Evolutionary conservation across 208 protist genomes (phyloP).

Genomic region (Angomonas desouzai): DNA sequence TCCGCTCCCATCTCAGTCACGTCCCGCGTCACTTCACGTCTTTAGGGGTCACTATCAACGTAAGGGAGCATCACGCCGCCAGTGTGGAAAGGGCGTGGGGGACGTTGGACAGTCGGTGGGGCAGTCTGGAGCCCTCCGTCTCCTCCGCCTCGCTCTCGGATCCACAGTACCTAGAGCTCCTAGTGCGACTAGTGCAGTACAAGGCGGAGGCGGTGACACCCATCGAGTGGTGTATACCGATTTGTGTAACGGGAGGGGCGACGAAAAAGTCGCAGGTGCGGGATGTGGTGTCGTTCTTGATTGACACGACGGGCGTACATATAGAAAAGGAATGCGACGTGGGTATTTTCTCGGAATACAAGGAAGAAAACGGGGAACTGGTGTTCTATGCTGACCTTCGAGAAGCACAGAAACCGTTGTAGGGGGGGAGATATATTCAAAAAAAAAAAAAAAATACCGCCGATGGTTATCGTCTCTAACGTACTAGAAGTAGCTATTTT

Average conservation of each 20-base stretch:
- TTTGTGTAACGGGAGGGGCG: background rate
- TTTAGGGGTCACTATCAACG: background rate
- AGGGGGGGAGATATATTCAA: background rate
- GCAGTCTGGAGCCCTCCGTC: background rate
- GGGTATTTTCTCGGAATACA: conserved; percentile 2
- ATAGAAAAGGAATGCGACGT: background rate
- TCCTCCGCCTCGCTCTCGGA: background rate
- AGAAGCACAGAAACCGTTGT: background rate
- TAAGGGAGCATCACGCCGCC: background rate
- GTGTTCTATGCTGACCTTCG: background rate
- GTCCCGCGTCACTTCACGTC: background rate
- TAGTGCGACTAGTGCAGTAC: background rate
- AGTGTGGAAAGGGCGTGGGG: background rate
- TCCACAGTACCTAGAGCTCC: background rate
- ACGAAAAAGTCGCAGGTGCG: background rate
- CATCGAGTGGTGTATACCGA: background rate
- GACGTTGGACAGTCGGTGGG: too few relatives aligned
- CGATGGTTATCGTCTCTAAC: too few relatives aligned
- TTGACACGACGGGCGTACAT: background rate
- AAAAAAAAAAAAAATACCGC: background rate
- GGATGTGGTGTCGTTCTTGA: background rate
- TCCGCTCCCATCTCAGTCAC: background rate
- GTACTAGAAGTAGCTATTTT: too few relatives aligned
- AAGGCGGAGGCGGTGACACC: background rate
- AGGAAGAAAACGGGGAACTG: background rate